phyloP scores from a whole-genome alignment of 768 basidiomycete species.

The Polyporus arcularius region DNA sequence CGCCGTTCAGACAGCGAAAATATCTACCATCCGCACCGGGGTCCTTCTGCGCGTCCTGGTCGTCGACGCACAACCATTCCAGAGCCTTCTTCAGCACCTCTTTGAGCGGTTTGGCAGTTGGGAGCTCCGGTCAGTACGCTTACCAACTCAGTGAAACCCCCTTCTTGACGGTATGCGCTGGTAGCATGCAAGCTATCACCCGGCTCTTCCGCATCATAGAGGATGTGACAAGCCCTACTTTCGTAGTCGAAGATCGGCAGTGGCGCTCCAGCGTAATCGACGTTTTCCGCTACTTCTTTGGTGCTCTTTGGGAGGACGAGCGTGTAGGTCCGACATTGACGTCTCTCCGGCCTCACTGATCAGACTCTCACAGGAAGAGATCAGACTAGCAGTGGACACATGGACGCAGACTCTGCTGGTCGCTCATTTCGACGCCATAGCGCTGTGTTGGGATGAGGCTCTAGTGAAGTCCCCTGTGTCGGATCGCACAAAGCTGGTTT shows the following conservation, averaged over 20 bases:
- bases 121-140: constrained; percentile 51
- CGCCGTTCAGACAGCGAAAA: constrained; percentile 55
- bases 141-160: not conserved
- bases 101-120: constrained; percentile 42
- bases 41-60: constrained; percentile 61
- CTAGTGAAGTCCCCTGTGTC: constrained; percentile 54
- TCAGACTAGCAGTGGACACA: constrained; percentile 58
- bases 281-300: constrained; percentile 63
- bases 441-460: constrained; percentile 67
- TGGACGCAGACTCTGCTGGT: constrained; percentile 63
- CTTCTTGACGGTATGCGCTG: not conserved
- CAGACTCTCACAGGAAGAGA: constrained; percentile 56
- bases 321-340: constrained; percentile 41
- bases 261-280: constrained; percentile 65
- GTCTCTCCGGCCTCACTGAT: not conserved
- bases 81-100: constrained; percentile 44
- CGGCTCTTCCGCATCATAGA: constrained; percentile 66
- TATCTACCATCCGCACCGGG: constrained; percentile 53
- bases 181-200: constrained; percentile 52
- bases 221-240: constrained; percentile 64
- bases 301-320: constrained; percentile 62
- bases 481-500: constrained; percentile 58
- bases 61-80: constrained; percentile 66
- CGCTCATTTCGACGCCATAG: constrained; percentile 64
- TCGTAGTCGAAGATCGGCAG: constrained; percentile 62